These are phyloP conservation scores for Saccharomycopsis vini DNA, from an alignment of 805 yeast species.

Conservation along the genomic window DNA sequence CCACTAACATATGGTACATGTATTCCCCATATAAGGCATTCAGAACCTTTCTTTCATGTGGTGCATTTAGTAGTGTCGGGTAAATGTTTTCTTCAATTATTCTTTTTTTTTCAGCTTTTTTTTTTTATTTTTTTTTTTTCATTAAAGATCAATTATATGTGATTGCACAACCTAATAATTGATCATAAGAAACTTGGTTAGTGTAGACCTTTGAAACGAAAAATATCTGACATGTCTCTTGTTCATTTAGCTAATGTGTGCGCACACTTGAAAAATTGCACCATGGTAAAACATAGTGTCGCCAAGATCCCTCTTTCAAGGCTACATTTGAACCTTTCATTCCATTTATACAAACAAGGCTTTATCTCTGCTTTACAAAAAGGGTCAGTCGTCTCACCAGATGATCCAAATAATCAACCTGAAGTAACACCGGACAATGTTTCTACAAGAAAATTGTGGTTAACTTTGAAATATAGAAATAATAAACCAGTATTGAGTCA, in stretches of 20 bases:
- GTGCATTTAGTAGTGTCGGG: too few relatives aligned
- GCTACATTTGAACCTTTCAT: slow-evolving; percentile 72
- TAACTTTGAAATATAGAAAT: slow-evolving; percentile 81
- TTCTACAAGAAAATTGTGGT: slow-evolving; percentile 80
- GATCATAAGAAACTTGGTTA: too few relatives aligned
- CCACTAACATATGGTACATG: too few relatives aligned
- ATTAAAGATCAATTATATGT: too few relatives aligned
- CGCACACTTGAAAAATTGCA: slow-evolving; percentile 83
- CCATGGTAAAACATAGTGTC: slow-evolving; percentile 60
- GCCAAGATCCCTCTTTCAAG: slow-evolving; percentile 80
- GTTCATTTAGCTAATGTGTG: slow-evolving; percentile 78
- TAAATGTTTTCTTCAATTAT: too few relatives aligned
- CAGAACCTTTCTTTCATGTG: too few relatives aligned
- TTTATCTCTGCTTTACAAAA: slow-evolving; percentile 75
- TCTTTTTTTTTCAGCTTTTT: too few relatives aligned
- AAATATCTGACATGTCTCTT: slow-evolving; percentile 88
- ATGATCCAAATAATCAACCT: slow-evolving; percentile 43
- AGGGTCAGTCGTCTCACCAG: slow-evolving; percentile 84
- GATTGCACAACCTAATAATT: too few relatives aligned
- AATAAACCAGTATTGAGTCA: slow-evolving; percentile 67
- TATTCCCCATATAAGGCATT: too few relatives aligned
- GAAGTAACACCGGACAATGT: slow-evolving; percentile 84
- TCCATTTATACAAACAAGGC: slow-evolving; percentile 85
- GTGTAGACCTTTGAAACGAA: too few relatives aligned
- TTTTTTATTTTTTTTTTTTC: too few relatives aligned